Conservation (phyloP, 2,329 filamentous ascomycete genomes). For the Pseudohalonectria lignicola region DNA sequence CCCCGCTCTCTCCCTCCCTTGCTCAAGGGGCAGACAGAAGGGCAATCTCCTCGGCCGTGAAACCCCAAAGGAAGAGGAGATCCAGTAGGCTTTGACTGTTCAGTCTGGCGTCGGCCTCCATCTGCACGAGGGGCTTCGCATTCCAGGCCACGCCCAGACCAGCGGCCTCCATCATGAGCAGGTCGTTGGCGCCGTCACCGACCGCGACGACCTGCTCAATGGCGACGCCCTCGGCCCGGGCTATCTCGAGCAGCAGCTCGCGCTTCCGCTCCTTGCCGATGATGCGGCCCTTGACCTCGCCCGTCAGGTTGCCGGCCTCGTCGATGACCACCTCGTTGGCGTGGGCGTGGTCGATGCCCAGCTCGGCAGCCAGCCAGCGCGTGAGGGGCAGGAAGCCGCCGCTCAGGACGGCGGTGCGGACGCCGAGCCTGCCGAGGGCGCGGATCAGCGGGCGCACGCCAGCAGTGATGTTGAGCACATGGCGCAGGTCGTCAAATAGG, state of each 20-base stretch:
- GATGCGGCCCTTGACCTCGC: slow-evolving; percentile 60
- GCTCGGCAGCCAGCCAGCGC: slow-evolving; percentile 66
- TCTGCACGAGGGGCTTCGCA: slow-evolving; percentile 72
- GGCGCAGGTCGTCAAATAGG: slow-evolving; percentile 69
- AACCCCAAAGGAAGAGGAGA: slow-evolving; percentile 63
- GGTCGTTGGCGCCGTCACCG: slow-evolving; percentile 74
- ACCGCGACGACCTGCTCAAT: slow-evolving; percentile 61
- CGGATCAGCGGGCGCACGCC: slow-evolving; percentile 67
- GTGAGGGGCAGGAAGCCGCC: slow-evolving; percentile 89
- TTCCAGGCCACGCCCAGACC: slow-evolving; percentile 75
- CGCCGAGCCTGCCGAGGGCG: slow-evolving; percentile 66
- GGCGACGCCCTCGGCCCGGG: slow-evolving; percentile 52
- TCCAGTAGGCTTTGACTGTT: slow-evolving; percentile 63
- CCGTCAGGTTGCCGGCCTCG: slow-evolving; percentile 47
- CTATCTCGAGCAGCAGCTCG: slow-evolving; percentile 60
- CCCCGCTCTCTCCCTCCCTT: too few species aligned
- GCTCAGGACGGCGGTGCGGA: slow-evolving; percentile 81
- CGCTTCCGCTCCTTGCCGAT: slow-evolving; percentile 68
- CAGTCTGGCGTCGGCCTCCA: slow-evolving; percentile 60
- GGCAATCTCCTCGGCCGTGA: slow-evolving; percentile 53
- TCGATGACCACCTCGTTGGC: slow-evolving; percentile 73
- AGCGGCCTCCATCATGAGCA: slow-evolving; percentile 67
- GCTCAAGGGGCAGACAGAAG: slow-evolving; percentile 21
- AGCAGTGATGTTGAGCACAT: slow-evolving; percentile 67
- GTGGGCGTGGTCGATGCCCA: slow-evolving; percentile 80